phyloP scores from a whole-genome alignment of 2,329 filamentous ascomycete species.

The Didymella glomerata region DNA sequence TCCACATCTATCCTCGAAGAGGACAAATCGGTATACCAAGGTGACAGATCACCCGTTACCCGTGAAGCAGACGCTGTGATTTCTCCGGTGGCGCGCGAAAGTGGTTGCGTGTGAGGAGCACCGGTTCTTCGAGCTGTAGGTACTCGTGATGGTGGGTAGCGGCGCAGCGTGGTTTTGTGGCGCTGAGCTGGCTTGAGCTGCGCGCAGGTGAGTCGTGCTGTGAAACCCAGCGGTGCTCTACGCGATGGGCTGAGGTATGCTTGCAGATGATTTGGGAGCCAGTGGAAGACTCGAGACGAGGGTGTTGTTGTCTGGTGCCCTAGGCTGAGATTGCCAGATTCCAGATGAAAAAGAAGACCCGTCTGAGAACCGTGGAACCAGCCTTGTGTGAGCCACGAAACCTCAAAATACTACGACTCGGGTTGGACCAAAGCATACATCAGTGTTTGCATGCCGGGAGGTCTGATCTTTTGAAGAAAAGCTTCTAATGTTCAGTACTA shows the following conservation, averaged over 20 bases:
- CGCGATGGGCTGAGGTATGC: neutral
- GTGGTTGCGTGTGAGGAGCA: neutral
- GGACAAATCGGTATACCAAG: neutral
- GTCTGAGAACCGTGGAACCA: neutral
- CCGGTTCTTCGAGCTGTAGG: neutral
- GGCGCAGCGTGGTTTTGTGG: neutral
- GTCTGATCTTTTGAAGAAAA: neutral
- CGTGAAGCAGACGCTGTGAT: neutral
- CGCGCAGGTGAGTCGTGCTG: neutral
- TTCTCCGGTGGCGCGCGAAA: neutral
- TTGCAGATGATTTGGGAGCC: neutral
- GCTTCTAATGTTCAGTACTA: neutral
- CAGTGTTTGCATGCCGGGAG: neutral
- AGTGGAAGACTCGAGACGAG: neutral
- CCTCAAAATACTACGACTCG: neutral
- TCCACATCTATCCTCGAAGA: neutral
- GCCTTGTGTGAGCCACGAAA: neutral
- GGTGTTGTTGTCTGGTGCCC: neutral
- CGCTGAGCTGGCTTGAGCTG: neutral
- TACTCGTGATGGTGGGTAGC: neutral
- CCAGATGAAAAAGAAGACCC: no score
- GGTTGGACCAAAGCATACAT: neutral
- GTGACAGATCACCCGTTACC: neutral
- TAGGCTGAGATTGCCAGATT: neutral
- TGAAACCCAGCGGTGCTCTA: neutral